Evolutionary conservation across 345 rosid species (phyloP).

Genomic region (Punica granatum): DNA sequence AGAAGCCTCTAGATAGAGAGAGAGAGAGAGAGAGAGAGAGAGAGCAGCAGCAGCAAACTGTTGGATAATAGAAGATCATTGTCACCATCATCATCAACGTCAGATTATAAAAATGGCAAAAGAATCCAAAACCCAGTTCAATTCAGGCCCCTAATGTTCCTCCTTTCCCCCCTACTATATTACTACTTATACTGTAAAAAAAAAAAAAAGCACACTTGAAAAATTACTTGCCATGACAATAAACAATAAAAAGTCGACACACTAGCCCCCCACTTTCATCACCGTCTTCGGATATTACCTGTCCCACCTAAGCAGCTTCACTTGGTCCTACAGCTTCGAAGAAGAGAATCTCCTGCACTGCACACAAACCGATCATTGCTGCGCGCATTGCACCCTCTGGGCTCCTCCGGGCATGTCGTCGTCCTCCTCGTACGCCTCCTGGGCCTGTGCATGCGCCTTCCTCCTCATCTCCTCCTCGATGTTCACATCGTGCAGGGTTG

Average conservation of each 20-base stretch:
- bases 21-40: no score
- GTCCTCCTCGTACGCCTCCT: slow-evolving; percentile 59
- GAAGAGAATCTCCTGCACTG: not conserved
- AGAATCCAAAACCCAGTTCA: not conserved
- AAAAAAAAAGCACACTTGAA: not conserved
- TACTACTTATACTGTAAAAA: not conserved
- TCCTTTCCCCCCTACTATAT: no score
- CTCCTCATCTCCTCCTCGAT: slow-evolving; percentile 53
- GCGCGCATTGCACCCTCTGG: slow-evolving; percentile 71
- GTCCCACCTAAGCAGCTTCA: not conserved
- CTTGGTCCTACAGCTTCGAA: not conserved
- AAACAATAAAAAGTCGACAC: not conserved
- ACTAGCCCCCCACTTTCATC: not conserved
- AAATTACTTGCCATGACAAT: no score
- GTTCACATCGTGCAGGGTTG: slow-evolving; percentile 59
- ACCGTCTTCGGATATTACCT: not conserved
- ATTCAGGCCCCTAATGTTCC: no score
- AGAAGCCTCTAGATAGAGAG: no score
- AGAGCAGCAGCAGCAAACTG: no score
- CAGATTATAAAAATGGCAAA: not conserved
- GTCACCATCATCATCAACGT: no score
- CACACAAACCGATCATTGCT: no score
- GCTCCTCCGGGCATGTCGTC: slow-evolving; percentile 51
- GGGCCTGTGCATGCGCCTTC: slow-evolving; percentile 45
- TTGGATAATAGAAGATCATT: no score